A percentile compares a stretch with the other conserved stretches of the same genome.
These are phyloP conservation scores for Hemisphaericaspora nanyangensis DNA, from an alignment of 805 yeast species.

Conservation along the genomic window DNA sequence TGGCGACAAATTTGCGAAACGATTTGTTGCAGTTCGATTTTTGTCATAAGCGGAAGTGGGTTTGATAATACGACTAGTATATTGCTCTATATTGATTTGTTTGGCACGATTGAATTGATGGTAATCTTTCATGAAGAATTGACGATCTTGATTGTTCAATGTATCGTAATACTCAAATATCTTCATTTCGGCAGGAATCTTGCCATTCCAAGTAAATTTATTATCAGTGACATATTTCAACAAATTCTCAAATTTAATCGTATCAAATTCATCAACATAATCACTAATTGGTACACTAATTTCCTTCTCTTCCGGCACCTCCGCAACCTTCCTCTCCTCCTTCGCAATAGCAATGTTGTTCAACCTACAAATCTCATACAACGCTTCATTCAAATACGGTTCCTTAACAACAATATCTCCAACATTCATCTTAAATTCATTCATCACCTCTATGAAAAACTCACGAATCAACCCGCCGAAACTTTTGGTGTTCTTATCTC, in stretches of 20 bases:
- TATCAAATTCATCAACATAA: constrained; percentile 15
- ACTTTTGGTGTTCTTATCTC: not conserved
- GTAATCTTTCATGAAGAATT: constrained; percentile 22
- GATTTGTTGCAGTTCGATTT: too few species aligned
- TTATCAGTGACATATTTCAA: constrained; percentile 19
- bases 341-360: too few species aligned
- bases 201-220: constrained; percentile 12
- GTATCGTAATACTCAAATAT: constrained; percentile 19
- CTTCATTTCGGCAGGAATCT: constrained; percentile 1
- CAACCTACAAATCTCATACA: constrained; percentile 3
- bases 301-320: too few species aligned
- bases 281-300: constrained; percentile 7
- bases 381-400: too few species aligned
- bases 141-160: constrained; percentile 8
- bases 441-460: not conserved
- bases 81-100: constrained; percentile 27
- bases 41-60: too few species aligned
- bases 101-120: constrained; percentile 18
- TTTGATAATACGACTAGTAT: too few species aligned
- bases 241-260: constrained; percentile 17
- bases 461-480: not conserved
- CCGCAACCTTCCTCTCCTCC: too few species aligned
- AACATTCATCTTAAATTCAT: constrained; percentile 1
- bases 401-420: too few species aligned
- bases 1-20: too few species aligned